A percentile compares a stretch with the other conserved stretches of the same genome.
phyloP scores from a whole-genome alignment of 345 rosid genomes.

The Sisymbrium altissimum region DNA sequence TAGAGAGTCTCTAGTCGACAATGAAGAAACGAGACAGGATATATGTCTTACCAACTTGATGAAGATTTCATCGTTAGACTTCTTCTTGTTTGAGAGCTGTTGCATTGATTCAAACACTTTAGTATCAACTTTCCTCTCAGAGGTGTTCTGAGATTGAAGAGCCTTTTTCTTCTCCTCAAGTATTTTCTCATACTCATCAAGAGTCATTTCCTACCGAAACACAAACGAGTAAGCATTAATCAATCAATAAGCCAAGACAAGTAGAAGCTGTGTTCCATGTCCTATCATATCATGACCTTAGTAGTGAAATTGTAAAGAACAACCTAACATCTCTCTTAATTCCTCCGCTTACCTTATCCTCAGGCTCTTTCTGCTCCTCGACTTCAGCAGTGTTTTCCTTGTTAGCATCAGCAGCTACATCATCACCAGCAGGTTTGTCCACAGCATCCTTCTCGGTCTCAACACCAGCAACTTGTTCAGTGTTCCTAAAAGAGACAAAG shows the following conservation, averaged over 20 bases:
- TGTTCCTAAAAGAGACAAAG: slow-evolving; percentile 44
- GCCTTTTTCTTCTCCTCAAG: slow-evolving; percentile 82
- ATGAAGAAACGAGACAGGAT: background rate
- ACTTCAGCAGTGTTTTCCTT: slow-evolving; percentile 58
- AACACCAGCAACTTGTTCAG: slow-evolving; percentile 57
- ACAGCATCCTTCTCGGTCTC: slow-evolving; percentile 44
- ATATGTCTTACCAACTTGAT: slow-evolving; percentile 70
- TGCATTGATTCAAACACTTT: slow-evolving; percentile 82
- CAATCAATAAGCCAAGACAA: background rate
- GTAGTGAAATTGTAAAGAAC: background rate
- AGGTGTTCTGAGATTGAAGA: slow-evolving; percentile 53
- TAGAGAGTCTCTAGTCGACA: background rate
- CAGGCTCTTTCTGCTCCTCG: slow-evolving; percentile 80
- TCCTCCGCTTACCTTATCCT: slow-evolving; percentile 56
- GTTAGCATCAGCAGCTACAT: slow-evolving; percentile 58
- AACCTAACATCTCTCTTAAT: background rate
- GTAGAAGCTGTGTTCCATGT: background rate
- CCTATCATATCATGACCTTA: background rate
- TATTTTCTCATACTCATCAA: slow-evolving; percentile 91
- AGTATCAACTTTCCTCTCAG: slow-evolving; percentile 79
- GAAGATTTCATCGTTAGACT: slow-evolving; percentile 71
- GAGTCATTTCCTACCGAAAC: slow-evolving; percentile 74
- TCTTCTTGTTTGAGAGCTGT: slow-evolving; percentile 91
- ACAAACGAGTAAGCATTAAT: background rate
- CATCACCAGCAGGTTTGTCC: slow-evolving; percentile 67